A percentile compares a stretch with the other conserved stretches of the same genome.
phyloP scores from a whole-genome alignment of 2,329 filamentous ascomycete genomes.

The Hymenoscyphus infarciens region DNA sequence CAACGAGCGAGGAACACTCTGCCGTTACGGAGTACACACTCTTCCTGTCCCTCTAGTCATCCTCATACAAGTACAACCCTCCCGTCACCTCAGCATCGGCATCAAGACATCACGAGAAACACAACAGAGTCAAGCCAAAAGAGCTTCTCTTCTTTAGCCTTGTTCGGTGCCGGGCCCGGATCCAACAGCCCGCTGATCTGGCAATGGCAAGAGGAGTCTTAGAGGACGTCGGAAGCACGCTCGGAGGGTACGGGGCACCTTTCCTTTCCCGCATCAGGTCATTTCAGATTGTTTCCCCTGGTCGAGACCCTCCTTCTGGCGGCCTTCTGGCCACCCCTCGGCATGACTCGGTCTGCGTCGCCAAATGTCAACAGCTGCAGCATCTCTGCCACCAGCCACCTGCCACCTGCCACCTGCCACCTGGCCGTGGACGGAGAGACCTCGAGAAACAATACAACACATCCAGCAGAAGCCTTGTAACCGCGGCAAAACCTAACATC shows the following conservation, averaged over 20 bases:
- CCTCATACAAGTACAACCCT: not conserved
- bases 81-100: too few relatives aligned
- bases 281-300: not conserved
- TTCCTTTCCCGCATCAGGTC: not conserved
- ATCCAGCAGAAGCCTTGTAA: not conserved
- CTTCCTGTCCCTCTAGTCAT: not conserved
- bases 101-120: not conserved
- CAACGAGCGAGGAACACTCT: too few relatives aligned
- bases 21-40: too few relatives aligned
- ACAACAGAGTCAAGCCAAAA: not conserved
- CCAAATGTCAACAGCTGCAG: not conserved
- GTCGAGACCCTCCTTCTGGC: not conserved
- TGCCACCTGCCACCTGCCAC: too few relatives aligned
- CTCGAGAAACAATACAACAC: not conserved
- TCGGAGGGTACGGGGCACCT: not conserved
- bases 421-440: not conserved
- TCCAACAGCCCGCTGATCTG: not conserved
- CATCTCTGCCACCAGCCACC: not conserved
- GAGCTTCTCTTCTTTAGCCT: not conserved
- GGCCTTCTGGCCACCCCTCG: not conserved
- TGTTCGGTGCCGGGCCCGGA: not conserved
- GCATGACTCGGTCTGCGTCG: constrained; percentile 1
- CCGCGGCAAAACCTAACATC: not conserved
- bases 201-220: not conserved
- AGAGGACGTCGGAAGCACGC: not conserved